Conservation (phyloP, 2,329 filamentous ascomycete genomes). For the Laburnicola sp. region DNA sequence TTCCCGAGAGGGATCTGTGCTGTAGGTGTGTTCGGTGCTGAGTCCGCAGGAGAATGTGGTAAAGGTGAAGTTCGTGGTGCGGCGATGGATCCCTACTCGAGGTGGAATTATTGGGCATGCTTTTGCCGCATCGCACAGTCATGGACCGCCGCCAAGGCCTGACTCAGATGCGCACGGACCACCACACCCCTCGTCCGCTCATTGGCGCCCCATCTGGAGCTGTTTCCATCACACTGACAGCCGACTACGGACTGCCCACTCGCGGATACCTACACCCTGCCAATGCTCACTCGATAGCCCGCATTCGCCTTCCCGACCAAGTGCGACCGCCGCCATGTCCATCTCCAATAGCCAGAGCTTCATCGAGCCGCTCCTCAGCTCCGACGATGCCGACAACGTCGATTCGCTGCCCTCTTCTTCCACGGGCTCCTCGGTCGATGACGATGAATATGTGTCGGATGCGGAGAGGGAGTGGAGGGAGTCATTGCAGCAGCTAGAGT, state of each 20-base stretch:
- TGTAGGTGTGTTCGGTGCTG: slow-evolving; percentile 4
- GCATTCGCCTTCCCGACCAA: slow-evolving; percentile 2
- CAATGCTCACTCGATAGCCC: slow-evolving; percentile 28
- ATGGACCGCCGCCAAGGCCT: slow-evolving; percentile 18
- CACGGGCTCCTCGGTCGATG: slow-evolving; percentile 55
- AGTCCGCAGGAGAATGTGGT: background rate
- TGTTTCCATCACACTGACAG: slow-evolving; percentile 20
- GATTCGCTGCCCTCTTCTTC: slow-evolving; percentile 57
- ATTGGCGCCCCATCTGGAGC: slow-evolving; percentile 28
- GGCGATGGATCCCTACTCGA: background rate
- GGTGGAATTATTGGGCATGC: slow-evolving; percentile 2
- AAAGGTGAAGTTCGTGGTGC: slow-evolving; percentile 1
- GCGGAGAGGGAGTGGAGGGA: slow-evolving; percentile 95
- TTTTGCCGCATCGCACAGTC: slow-evolving; percentile 17
- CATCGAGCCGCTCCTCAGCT: slow-evolving; percentile 37
- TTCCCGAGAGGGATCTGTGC: slow-evolving; percentile 12
- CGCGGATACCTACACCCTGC: slow-evolving; percentile 8
- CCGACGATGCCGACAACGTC: slow-evolving; percentile 48
- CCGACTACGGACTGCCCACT: slow-evolving; percentile 13
- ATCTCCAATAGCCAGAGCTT: slow-evolving; percentile 44
- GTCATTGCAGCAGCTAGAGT: slow-evolving; percentile 88
- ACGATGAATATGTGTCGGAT: slow-evolving; percentile 70
- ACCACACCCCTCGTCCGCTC: slow-evolving; percentile 29
- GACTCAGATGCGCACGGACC: slow-evolving; percentile 11
- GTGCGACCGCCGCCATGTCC: slow-evolving; percentile 34